Base-by-base conservation (phyloP, 306 rosid genomes). In the Macrotyloma uniflorum region DNA sequence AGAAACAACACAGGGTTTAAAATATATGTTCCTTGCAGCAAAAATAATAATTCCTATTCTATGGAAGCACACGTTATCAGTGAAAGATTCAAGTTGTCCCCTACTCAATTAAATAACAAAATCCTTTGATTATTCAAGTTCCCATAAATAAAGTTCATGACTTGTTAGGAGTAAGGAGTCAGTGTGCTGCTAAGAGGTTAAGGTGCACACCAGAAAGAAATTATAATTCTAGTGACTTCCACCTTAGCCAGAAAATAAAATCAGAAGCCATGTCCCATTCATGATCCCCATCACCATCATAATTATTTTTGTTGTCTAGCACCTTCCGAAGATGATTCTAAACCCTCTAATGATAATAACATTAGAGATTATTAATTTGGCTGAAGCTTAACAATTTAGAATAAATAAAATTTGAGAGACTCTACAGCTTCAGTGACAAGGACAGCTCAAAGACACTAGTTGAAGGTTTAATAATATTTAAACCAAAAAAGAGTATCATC, bases 171-270 rank as follows among this genome's bases (percentile, higher is more conserved):
- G 23, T 35, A 68, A 68, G 33, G 42, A 13, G 18, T 42, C 36
- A 38, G 42, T 28, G 70, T 57, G 72, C 15, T 61, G 1, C 43
- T 15, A 35, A 75, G 81, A 47, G 65, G 50, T 51, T 32, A 16
- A 20, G 42, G 53, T 77, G 86, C 83, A 77, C 80, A 78, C 86
- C 77, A 38, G 80, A 83, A 80, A 83, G 72, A 78, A 78, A 83
- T 80, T 53, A 54, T 63, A 64, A 26, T 64, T 63, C 74, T 38
- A 50, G 50, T 78, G 83, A 67, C 64, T 47, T 83, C 83, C 86
- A 79, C 69, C 80, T 78, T 80, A 50, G 23, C 75, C 43, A 28
- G 45, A 15, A 70, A 59, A 46, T 43, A 40, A 83, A 55, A 43
- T 35, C 76, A 65, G 58, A 77, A 76, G 18, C 61, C 12, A n/a